A percentile compares a stretch with the other conserved stretches of the same genome.
These are phyloP conservation scores for Saitozyma sp. DNA, from an alignment of 768 basidiomycete genomes.

Conservation along the genomic window DNA sequence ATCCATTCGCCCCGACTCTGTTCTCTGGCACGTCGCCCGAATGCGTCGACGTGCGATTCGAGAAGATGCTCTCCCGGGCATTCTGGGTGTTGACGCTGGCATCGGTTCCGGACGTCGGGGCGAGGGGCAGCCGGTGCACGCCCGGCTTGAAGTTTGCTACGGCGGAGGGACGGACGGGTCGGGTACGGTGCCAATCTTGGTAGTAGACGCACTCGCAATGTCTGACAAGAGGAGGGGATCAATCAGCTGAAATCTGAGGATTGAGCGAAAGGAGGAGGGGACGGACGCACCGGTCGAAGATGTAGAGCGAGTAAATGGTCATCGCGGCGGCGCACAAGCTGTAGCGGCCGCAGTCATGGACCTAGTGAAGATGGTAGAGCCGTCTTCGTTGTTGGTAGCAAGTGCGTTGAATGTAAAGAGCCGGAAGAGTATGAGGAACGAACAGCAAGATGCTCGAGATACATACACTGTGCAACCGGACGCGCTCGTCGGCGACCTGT, in stretches of 20 bases:
- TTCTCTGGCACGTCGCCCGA: background rate
- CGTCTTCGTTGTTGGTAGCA: too few relatives aligned
- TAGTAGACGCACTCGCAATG: conserved; percentile 93
- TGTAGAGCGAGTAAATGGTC: conserved; percentile 90
- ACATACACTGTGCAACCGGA: background rate
- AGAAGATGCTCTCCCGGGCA: conserved; percentile 37
- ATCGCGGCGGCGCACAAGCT: conserved; percentile 53
- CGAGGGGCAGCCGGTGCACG: conserved; percentile 68
- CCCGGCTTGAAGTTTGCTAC: conserved; percentile 71
- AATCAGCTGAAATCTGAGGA: background rate
- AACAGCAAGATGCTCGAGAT: background rate
- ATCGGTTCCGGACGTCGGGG: conserved; percentile 35
- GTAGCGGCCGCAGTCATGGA: too few relatives aligned
- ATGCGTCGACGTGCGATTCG: conserved; percentile 6
- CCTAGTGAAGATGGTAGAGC: too few relatives aligned
- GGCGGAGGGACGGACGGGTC: conserved; percentile 68
- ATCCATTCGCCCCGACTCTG: conserved; percentile 2
- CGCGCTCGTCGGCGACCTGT: background rate
- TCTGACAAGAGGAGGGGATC: conserved; percentile 55
- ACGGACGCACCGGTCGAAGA: conserved; percentile 72
- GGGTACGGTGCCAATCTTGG: conserved; percentile 88
- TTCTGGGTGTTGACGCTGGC: conserved; percentile 3
- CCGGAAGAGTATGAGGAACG: background rate
- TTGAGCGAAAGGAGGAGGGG: background rate
- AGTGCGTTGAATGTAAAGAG: too few relatives aligned